Conservation (phyloP, 2,329 filamentous ascomycete species). For the Mollisia scopiformis region DNA sequence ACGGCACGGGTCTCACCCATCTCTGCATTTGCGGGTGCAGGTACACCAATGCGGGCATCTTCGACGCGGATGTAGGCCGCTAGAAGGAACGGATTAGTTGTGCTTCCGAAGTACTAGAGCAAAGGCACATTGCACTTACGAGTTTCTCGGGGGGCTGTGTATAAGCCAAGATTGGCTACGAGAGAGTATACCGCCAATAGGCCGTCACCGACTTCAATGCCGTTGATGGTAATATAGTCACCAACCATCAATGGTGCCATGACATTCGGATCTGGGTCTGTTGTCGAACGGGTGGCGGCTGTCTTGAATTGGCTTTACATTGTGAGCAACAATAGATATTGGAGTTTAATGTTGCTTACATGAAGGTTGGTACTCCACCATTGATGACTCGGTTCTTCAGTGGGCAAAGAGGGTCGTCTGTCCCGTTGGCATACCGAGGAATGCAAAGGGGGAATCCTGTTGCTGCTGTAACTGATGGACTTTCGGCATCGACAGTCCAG, state of each 20-base stretch:
- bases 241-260: slow-evolving; percentile 46
- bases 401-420: slow-evolving; percentile 41
- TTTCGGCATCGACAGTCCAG: slow-evolving; percentile 51
- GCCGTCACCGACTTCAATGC: slow-evolving; percentile 36
- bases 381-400: slow-evolving; percentile 36
- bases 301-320: slow-evolving; percentile 10
- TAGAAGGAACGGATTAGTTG: background rate
- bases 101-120: background rate
- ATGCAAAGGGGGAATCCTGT: slow-evolving; percentile 58
- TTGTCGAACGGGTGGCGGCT: slow-evolving; percentile 10
- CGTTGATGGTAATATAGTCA: slow-evolving; percentile 45
- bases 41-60: slow-evolving; percentile 45
- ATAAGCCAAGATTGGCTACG: slow-evolving; percentile 43
- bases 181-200: slow-evolving; percentile 41
- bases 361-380: background rate
- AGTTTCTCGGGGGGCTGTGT: slow-evolving; percentile 35
- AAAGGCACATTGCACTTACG: background rate
- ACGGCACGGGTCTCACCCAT: slow-evolving; percentile 38
- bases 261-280: slow-evolving; percentile 39
- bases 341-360: background rate
- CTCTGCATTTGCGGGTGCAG: slow-evolving; percentile 39
- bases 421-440: slow-evolving; percentile 39
- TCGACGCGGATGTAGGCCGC: slow-evolving; percentile 44
- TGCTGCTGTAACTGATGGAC: slow-evolving; percentile 49
- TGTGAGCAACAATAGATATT: background rate